Percentiles rank a stretch among this genome's conserved stretches.
Conservation (phyloP, 495 filamentous ascomycete genomes). For the Hyaloscypha bicolor region DNA sequence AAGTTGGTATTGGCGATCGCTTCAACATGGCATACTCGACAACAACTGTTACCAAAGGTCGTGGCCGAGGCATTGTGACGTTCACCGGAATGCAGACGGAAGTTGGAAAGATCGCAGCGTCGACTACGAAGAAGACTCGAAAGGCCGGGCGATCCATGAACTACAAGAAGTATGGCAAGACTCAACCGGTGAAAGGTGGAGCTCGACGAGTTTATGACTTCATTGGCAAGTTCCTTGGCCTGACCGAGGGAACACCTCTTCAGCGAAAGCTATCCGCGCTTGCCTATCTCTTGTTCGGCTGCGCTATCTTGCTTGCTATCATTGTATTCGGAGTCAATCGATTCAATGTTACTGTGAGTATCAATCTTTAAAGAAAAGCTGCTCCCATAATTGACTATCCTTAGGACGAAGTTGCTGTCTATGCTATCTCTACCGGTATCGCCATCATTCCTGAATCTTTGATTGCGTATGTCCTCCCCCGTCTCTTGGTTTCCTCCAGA, state of each 20-base stretch:
- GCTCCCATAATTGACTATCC: neutral
- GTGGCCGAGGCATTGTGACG: conserved; percentile 65
- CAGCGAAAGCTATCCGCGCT: conserved; percentile 81
- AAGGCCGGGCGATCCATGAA: conserved; percentile 66
- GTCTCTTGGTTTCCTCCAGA: neutral
- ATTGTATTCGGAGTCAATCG: conserved; percentile 79
- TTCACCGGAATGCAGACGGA: conserved; percentile 81
- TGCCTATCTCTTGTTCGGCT: conserved; percentile 73
- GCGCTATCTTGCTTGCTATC: conserved; percentile 73
- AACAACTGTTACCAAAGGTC: conserved; percentile 67
- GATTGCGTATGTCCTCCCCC: conserved; percentile 49
- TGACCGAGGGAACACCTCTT: conserved; percentile 78
- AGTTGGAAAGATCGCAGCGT: conserved; percentile 80
- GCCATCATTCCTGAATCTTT: conserved; percentile 74
- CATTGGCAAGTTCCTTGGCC: conserved; percentile 68
- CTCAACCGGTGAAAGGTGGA: conserved; percentile 59
- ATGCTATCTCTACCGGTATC: conserved; percentile 74
- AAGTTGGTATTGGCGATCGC: conserved; percentile 64
- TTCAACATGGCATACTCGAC: conserved; percentile 72
- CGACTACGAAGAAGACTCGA: conserved; percentile 58
- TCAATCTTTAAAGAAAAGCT: neutral
- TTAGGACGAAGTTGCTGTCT: conserved; percentile 73
- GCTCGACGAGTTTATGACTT: conserved; percentile 62
- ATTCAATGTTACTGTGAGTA: conserved; percentile 55
- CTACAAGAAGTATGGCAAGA: conserved; percentile 60